These are phyloP conservation scores for Phoma sp. DNA, from an alignment of 2,329 filamentous ascomycete genomes.

Conservation along the genomic window DNA sequence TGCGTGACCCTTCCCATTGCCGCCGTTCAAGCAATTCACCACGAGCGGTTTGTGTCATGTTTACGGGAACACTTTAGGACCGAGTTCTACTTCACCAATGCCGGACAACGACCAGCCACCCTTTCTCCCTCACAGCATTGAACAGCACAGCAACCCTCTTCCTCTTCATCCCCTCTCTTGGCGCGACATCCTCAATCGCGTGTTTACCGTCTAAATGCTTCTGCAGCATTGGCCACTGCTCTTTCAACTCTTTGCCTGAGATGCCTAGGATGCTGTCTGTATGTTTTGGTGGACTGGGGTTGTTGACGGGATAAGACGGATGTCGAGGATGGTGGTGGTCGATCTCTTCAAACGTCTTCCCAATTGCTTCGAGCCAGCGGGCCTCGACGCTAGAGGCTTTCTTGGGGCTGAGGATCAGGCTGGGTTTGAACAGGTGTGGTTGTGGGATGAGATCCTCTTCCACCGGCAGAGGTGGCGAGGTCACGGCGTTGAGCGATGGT, in stretches of 20 bases:
- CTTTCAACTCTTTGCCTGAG: conserved; percentile 54
- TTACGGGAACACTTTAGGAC: background rate
- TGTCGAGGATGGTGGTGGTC: conserved; percentile 44
- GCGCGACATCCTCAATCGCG: conserved; percentile 82
- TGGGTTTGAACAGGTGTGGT: conserved; percentile 36
- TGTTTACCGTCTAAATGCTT: conserved; percentile 89
- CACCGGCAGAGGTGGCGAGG: conserved; percentile 26
- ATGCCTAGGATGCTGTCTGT: conserved; percentile 25
- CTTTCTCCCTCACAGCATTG: conserved; percentile 71
- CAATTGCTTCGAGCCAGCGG: conserved; percentile 64
- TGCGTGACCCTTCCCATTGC: no score
- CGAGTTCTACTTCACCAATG: conserved; percentile 41
- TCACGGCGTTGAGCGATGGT: conserved; percentile 25
- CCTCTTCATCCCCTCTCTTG: conserved; percentile 85
- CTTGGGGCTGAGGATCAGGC: conserved; percentile 73
- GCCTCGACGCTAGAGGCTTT: conserved; percentile 80
- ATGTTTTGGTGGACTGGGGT: conserved; percentile 32
- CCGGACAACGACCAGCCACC: conserved; percentile 58
- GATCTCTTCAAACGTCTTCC: conserved; percentile 38
- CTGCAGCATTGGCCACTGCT: conserved; percentile 74
- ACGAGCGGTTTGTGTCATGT: background rate
- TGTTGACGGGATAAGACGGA: conserved; percentile 18
- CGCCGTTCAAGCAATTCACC: background rate
- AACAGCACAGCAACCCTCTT: conserved; percentile 66
- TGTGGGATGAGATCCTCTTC: conserved; percentile 24